A percentile compares a stretch with the other conserved stretches of the same genome.
Evolutionary conservation across 805 yeast genomes (phyloP).

Genomic region (Candida koratica): DNA sequence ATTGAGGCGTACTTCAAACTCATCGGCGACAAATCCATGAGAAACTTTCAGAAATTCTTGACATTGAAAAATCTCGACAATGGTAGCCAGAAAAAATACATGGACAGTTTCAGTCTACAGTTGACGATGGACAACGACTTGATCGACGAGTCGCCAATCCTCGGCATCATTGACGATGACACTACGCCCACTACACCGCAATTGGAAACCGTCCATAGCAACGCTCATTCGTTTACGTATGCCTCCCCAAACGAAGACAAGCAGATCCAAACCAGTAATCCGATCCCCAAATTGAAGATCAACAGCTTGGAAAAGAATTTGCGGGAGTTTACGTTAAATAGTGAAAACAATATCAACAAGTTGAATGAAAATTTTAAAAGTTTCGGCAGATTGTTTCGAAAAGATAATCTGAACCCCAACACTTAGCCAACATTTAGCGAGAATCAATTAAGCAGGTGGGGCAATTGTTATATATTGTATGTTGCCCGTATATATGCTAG

Average conservation of each 20-base stretch:
- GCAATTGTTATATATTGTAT: too few relatives aligned
- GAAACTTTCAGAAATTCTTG: slow-evolving; percentile 63
- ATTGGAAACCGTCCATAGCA: slow-evolving; percentile 2
- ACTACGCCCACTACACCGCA: neutral
- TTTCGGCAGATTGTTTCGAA: slow-evolving; percentile 52
- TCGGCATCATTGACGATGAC: slow-evolving; percentile 31
- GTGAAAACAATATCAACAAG: slow-evolving; percentile 60
- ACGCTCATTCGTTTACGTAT: slow-evolving; percentile 5
- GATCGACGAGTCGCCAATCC: slow-evolving; percentile 26
- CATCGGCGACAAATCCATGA: slow-evolving; percentile 59
- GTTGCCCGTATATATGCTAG: too few relatives aligned
- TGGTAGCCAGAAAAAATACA: slow-evolving; percentile 25
- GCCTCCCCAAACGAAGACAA: slow-evolving; percentile 15
- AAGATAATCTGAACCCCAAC: slow-evolving; percentile 22
- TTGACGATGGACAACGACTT: slow-evolving; percentile 24
- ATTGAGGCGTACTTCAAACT: slow-evolving; percentile 62
- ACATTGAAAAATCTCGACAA: slow-evolving; percentile 54
- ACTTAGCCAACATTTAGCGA: too few relatives aligned
- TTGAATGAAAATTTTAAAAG: slow-evolving; percentile 62
- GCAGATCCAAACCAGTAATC: slow-evolving; percentile 24
- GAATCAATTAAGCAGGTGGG: too few relatives aligned
- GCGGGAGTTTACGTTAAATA: slow-evolving; percentile 43
- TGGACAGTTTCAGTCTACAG: slow-evolving; percentile 37
- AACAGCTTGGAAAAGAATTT: slow-evolving; percentile 44
- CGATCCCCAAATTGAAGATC: slow-evolving; percentile 23